These are phyloP conservation scores for Colletotrichum orchidophilum DNA, from an alignment of 2,329 filamentous ascomycete genomes.

Conservation along the genomic window DNA sequence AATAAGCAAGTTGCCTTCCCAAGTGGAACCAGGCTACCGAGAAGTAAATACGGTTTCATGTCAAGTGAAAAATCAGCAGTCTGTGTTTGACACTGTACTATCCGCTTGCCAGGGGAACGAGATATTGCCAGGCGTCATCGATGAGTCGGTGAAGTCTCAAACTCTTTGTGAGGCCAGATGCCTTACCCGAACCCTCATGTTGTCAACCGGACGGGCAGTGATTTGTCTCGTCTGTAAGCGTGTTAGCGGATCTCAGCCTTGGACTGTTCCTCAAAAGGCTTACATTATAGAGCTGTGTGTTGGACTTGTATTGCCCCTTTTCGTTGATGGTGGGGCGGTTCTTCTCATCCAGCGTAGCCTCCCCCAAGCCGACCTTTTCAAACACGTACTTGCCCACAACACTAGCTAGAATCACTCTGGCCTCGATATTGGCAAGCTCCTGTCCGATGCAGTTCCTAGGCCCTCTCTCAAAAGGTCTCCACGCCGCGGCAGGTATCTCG, in stretches of 20 bases:
- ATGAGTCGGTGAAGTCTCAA: neutral
- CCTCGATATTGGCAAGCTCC: conserved; percentile 63
- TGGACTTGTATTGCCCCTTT: conserved; percentile 29
- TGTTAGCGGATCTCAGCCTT: neutral
- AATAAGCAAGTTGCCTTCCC: too few relatives aligned
- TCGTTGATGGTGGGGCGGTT: conserved; percentile 30
- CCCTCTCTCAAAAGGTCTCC: conserved; percentile 63
- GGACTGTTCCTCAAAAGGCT: neutral
- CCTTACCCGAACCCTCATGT: conserved; percentile 30
- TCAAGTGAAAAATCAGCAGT: too few relatives aligned
- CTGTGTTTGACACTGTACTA: neutral
- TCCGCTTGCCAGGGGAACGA: neutral
- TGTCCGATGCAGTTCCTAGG: conserved; percentile 65
- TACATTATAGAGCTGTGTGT: conserved; percentile 34
- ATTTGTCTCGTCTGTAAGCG: conserved; percentile 28
- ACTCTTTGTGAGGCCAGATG: neutral
- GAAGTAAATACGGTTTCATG: too few relatives aligned
- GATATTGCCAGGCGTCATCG: neutral
- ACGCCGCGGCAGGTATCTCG: conserved; percentile 49
- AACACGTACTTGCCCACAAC: conserved; percentile 35
- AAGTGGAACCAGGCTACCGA: too few relatives aligned
- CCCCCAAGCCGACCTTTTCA: conserved; percentile 34
- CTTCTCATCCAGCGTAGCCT: conserved; percentile 26
- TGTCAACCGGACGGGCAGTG: conserved; percentile 34
- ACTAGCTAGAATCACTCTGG: conserved; percentile 55